A percentile compares a stretch with the other conserved stretches of the same genome.
phyloP scores from a whole-genome alignment of 108 stramenopile genomes.

The Pseudonitzschia multiseries region DNA sequence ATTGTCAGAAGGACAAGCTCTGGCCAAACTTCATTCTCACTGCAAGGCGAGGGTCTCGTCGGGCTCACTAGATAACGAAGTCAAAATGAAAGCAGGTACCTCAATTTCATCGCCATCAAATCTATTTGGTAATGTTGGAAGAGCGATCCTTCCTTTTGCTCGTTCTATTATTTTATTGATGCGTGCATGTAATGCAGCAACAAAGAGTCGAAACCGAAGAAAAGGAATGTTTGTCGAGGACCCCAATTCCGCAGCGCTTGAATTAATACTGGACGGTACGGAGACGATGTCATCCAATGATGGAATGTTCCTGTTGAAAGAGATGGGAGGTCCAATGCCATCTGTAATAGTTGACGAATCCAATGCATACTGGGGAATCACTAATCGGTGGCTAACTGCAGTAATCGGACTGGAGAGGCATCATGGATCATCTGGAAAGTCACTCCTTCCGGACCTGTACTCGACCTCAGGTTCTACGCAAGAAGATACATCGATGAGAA shows the following conservation, averaged over 20 bases:
- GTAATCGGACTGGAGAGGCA: constrained; percentile 60
- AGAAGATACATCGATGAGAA: neutral
- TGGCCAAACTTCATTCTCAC: constrained; percentile 45
- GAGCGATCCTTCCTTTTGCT: constrained; percentile 78
- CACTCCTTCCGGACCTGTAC: constrained; percentile 40
- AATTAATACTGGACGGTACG: constrained; percentile 48
- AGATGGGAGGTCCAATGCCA: constrained; percentile 73
- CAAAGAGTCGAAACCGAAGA: constrained; percentile 47
- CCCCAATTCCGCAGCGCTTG: neutral
- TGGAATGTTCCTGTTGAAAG: constrained; percentile 67
- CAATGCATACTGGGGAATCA: constrained; percentile 45
- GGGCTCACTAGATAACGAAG: constrained; percentile 16
- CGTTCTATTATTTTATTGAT: constrained; percentile 73
- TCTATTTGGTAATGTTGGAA: constrained; percentile 60
- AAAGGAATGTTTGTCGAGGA: constrained; percentile 25
- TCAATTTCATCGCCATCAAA: constrained; percentile 19
- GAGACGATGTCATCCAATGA: constrained; percentile 70
- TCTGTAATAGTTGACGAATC: constrained; percentile 45
- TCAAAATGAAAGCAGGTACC: constrained; percentile 9
- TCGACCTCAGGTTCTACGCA: neutral
- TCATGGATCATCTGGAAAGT: constrained; percentile 73
- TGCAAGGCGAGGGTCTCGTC: constrained; percentile 32
- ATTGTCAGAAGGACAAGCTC: constrained; percentile 43
- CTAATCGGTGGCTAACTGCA: constrained; percentile 63
- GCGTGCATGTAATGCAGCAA: constrained; percentile 57